phyloP scores from a whole-genome alignment of 2,329 filamentous ascomycete genomes.

The Cladophialophora chaetospira region DNA sequence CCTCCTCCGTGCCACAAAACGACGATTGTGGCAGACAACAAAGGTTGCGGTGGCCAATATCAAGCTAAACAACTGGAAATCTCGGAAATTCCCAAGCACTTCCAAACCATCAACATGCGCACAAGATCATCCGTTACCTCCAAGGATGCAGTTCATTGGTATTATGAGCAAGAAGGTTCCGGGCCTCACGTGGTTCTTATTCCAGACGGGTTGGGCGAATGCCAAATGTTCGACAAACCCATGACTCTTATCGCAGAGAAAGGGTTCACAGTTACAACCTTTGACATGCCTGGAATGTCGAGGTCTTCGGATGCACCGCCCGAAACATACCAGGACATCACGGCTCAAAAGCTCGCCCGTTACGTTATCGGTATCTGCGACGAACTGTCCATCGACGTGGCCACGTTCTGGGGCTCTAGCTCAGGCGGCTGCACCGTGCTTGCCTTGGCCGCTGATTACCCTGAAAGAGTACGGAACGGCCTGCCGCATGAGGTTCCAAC shows the following conservation, averaged over 20 bases:
- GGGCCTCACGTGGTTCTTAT: conserved; percentile 17
- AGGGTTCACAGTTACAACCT: conserved; percentile 18
- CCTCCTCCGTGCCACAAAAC: too few relatives aligned
- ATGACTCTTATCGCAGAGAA: conserved; percentile 13
- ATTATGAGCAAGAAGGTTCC: conserved; percentile 13
- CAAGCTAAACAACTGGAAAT: too few relatives aligned
- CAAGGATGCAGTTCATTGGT: not conserved
- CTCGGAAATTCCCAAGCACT: too few relatives aligned
- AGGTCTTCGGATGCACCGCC: conserved; percentile 11
- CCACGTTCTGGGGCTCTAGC: conserved; percentile 17
- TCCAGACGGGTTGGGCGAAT: conserved; percentile 21
- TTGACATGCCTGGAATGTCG: conserved; percentile 25
- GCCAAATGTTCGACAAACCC: conserved; percentile 17
- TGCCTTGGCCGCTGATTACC: conserved; percentile 2
- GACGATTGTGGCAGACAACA: too few relatives aligned
- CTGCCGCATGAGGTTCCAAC: conserved; percentile 10
- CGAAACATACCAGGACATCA: conserved; percentile 15
- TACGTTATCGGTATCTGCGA: conserved; percentile 9
- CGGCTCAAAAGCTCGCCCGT: conserved; percentile 11
- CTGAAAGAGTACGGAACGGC: conserved; percentile 6
- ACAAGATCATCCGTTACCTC: not conserved
- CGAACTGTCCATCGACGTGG: conserved; percentile 2
- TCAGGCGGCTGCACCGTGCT: conserved; percentile 12
- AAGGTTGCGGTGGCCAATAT: too few relatives aligned
- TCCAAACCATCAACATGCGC: too few relatives aligned